A percentile compares a stretch with the other conserved stretches of the same genome.
phyloP scores from a whole-genome alignment of 306 rosid genomes.

The Cajanus cajan region DNA sequence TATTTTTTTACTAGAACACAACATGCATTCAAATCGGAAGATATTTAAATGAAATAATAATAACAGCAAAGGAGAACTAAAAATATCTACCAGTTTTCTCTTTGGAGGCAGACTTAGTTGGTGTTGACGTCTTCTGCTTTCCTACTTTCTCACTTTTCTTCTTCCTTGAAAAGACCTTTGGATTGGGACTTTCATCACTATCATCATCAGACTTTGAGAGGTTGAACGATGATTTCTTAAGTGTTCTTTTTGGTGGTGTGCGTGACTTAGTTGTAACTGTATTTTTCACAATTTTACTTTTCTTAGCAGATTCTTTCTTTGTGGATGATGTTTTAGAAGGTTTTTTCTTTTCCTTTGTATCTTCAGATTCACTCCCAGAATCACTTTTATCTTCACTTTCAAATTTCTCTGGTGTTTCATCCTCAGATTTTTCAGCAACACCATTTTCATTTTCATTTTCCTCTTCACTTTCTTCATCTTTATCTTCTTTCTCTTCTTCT shows the following conservation, averaged over 20 bases:
- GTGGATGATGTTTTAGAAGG: slow-evolving; percentile 48
- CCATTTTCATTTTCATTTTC: slow-evolving; percentile 73
- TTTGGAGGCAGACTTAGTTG: slow-evolving; percentile 56
- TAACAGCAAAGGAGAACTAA: slow-evolving; percentile 20
- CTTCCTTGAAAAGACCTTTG: slow-evolving; percentile 82
- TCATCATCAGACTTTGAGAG: slow-evolving; percentile 55
- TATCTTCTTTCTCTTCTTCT: slow-evolving; percentile 54
- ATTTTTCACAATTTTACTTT: slow-evolving; percentile 55
- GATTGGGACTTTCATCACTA: slow-evolving; percentile 53
- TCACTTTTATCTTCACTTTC: slow-evolving; percentile 70
- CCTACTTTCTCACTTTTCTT: slow-evolving; percentile 58
- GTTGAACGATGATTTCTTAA: slow-evolving; percentile 54
- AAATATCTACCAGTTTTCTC: slow-evolving; percentile 67
- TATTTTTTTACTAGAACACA: not conserved
- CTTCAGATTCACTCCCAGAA: slow-evolving; percentile 75
- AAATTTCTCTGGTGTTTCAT: slow-evolving; percentile 60
- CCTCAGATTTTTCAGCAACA: slow-evolving; percentile 69
- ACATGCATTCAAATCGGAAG: not conserved
- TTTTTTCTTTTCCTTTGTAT: slow-evolving; percentile 40
- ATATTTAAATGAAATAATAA: slow-evolving; percentile 12
- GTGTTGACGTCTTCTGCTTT: slow-evolving; percentile 48
- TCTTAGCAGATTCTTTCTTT: slow-evolving; percentile 66
- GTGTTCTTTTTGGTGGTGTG: slow-evolving; percentile 45
- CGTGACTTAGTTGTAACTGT: slow-evolving; percentile 47
- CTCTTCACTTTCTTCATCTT: slow-evolving; percentile 58